Conservation (phyloP, 2,329 filamentous ascomycete genomes). For the Cladobotryum mycophilum region DNA sequence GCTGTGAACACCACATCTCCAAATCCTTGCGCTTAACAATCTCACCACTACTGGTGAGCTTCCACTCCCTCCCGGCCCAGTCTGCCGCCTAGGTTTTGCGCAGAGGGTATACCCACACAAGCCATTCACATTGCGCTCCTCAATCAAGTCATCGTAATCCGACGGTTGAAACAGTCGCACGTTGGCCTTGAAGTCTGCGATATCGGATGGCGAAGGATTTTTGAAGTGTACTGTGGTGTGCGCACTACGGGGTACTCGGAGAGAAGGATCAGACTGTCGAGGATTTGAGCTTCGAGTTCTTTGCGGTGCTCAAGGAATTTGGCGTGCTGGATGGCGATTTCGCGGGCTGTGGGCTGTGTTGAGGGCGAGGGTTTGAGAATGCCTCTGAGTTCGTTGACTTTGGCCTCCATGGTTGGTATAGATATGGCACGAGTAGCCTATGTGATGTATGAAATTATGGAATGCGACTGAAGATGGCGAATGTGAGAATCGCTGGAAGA, state of each 20-base stretch:
- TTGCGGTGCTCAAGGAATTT: constrained; percentile 76
- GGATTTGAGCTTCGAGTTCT: constrained; percentile 66
- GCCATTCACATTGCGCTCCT: constrained; percentile 79
- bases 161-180: constrained; percentile 72
- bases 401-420: constrained; percentile 19
- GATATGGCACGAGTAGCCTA: not conserved
- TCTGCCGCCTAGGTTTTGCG: constrained; percentile 52
- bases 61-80: constrained; percentile 58
- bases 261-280: constrained; percentile 65
- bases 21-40: constrained; percentile 67
- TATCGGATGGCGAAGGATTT: constrained; percentile 53
- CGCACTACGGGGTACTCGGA: constrained; percentile 49
- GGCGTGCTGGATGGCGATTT: constrained; percentile 76
- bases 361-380: constrained; percentile 47
- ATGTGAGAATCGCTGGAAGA: too few relatives aligned
- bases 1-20: constrained; percentile 80
- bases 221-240: constrained; percentile 31
- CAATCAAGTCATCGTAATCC: constrained; percentile 84
- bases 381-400: constrained; percentile 40
- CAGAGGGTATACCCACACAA: constrained; percentile 84
- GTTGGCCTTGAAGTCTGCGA: constrained; percentile 55
- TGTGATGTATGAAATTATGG: too few relatives aligned
- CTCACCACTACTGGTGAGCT: constrained; percentile 51
- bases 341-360: constrained; percentile 34
- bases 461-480: too few relatives aligned